Base-by-base conservation (phyloP, 768 basidiomycete species). In the Lentinula raphanica region DNA sequence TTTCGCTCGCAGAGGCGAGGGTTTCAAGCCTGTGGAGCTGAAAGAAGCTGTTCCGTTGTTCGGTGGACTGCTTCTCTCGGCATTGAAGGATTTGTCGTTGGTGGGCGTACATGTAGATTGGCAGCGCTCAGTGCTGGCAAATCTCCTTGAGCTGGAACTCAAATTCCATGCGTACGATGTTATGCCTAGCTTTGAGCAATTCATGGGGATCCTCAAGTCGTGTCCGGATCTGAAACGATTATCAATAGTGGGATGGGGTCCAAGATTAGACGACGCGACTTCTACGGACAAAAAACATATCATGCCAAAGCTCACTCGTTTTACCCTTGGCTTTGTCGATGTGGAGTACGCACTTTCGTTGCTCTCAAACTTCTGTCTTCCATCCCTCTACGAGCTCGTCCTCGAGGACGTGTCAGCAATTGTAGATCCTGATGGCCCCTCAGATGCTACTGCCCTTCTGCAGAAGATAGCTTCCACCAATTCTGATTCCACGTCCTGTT, bases 51-150 rank as follows among this genome's bases (percentile, higher is more conserved):
- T 73, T 5, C 56, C 66, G 6, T 67, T 72, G 64, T 72, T 72
- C 49, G 40, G 51, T 2, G 55, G 55, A 7, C 19, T 13, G 3
- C 15, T 3, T 32, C 31, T 46, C 2, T 23, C 29, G 21, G 27
- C 31, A 2, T n/a, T 56, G 31, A 40, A 39, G 1, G 40, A 72
- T 15, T 69, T 86, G 6, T 71, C 76, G 1, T 69, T 86, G 5
- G 75, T 78, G 2, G 85, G 85, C 0, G 83, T 84, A 17, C 85
- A 86, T 62, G 66, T 85, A 50, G 75, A 83, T 54, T 86, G 85
- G 84, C 45, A 68, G 1, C 63, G 55, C 11, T 74, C 75, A 6
- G 63, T 72, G 11, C 67, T 85, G 50, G 64, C 62, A 5, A 73
- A 75, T 58, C 76, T 86, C 15, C 70, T 70, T 19, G 71, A 69